Evolutionary conservation across 1,284 basidiomycete genomes (phyloP), one percentile per base, ranked within the genome.

Genomic region (Veloboletus limbatus): DNA sequence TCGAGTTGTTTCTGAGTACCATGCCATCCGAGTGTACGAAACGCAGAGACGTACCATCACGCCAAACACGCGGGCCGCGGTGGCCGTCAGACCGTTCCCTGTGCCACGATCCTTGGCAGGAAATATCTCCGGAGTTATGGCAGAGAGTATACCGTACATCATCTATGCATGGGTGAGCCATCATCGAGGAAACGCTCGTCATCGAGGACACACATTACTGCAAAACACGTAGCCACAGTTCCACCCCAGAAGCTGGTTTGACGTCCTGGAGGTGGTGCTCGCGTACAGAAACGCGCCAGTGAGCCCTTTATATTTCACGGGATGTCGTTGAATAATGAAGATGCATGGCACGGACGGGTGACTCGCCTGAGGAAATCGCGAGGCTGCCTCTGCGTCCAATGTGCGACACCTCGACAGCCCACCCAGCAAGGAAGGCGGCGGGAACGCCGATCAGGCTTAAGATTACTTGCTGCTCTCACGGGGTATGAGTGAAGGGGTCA

Each of bases 101-200:
- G 86, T 88, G 3, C 86, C 86, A 26, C 87, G 70, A 58, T 82
- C 75, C 51, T 81, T 82, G 8, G 83, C 78, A 0, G 85, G 85
- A 60, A 88, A 87, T 8, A 86, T 72, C 61, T 88, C 85, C 5
- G 81, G 77, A 13, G 78, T 76, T 38, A 81, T 64, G 17, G 81
- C 82, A 52, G 86, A 88, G 10, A 88, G 63, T 4, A 87, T 79
- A 10, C 82, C 84, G 55, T 86, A 88, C 84, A 88, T 87, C 48
- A 83, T 76, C 72, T 79, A 57, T 13, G 21, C 10, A 45, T 40
- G 24, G 3, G 17, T 27, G 17, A 44, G 48, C 17, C 22, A n/a
- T 32, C 8, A 18, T 25, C 27, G 16, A 20, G 21, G 3, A 13
- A n/a, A 11, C 21, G 16, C 16, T 6, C 14, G 26, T 20, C 28